Evolutionary conservation across 371 early-diverging fungal species (phyloP), one percentile per base, ranked within the genome.

Genomic region (Catenaria anguillulae): DNA sequence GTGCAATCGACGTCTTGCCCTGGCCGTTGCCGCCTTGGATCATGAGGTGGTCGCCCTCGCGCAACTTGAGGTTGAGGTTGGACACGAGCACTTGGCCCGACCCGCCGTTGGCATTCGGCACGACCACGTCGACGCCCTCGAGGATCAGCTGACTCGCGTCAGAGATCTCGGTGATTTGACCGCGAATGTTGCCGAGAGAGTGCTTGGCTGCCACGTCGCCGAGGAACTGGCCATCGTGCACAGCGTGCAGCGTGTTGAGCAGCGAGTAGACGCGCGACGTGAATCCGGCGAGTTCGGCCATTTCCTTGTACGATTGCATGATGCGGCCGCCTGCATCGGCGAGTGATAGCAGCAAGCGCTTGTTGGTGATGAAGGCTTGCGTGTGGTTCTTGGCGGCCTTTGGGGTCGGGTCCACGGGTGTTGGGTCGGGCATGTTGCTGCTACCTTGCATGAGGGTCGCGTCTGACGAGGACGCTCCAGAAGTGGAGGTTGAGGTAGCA

Each of bases 291-390:
- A 90, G 73, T 70, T 89, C 89, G 26, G 87, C 82, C 62, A 90
- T 68, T 65, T 89, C 90, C 68, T 88, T 91, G 73, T 86, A 88
- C 0, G 87, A 83, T 64, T 88, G 88, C 87, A 92, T 88, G 76
- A 92, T 83, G 60, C 92, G 82, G 36, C 92, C 92, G 70, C 89
- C 89, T 23, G 92, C 92, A 74, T 92, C 92, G 1, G 90, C 89
- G 36, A 89, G 73, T 4, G 84, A 82, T 66, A 90, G 77, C 83
- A 92, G 82, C 54, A 84, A 68, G 56, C 92, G 76, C 63, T 88
- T 84, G 71, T 89, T 92, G 50, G 96, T 95, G 48, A 95, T 84
- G 60, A 93, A 94, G 2, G 84, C 84, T 63, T 85, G 83, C 19
- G 90, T 92, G 29, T 90, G 76, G 21, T 71, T 72, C 29, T 89